Evolutionary conservation across 805 yeast species (phyloP).

Genomic region (Candida pseudoglaebosa): DNA sequence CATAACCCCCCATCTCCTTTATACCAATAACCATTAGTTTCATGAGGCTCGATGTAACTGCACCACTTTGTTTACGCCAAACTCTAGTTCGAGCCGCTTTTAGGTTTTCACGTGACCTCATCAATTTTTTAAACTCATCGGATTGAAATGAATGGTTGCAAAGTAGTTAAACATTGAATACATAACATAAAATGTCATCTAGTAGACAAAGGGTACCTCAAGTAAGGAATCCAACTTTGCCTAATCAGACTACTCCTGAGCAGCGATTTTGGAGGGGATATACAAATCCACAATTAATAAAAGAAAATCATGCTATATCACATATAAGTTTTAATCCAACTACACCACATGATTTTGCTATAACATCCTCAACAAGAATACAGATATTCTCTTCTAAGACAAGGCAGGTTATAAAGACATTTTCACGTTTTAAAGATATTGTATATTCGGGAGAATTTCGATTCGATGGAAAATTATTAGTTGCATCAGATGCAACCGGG

Average conservation of each 20-base stretch:
- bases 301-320: slow-evolving; percentile 88
- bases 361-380: slow-evolving; percentile 85
- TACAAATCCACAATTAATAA: slow-evolving; percentile 78
- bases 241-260: slow-evolving; percentile 85
- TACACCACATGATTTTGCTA: slow-evolving; percentile 87
- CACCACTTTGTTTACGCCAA: no score
- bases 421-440: slow-evolving; percentile 82
- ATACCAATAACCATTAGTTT: no score
- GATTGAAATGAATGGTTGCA: not conserved
- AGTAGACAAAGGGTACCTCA: slow-evolving; percentile 60
- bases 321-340: slow-evolving; percentile 85
- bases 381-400: slow-evolving; percentile 94
- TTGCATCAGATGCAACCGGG: slow-evolving; percentile 95
- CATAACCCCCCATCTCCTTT: no score
- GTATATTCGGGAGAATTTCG: slow-evolving; percentile 91
- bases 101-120: not conserved
- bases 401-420: slow-evolving; percentile 83
- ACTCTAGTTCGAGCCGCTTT: not conserved
- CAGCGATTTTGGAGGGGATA: slow-evolving; percentile 92
- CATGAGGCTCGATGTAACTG: not conserved
- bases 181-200: slow-evolving; percentile 58
- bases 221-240: slow-evolving; percentile 69
- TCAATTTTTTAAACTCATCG: slow-evolving; percentile 1
- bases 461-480: slow-evolving; percentile 83
- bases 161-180: not conserved